A percentile compares a stretch with the other conserved stretches of the same genome.
phyloP scores from a whole-genome alignment of 306 rosid genomes.

The Gastrolobium villosum region DNA sequence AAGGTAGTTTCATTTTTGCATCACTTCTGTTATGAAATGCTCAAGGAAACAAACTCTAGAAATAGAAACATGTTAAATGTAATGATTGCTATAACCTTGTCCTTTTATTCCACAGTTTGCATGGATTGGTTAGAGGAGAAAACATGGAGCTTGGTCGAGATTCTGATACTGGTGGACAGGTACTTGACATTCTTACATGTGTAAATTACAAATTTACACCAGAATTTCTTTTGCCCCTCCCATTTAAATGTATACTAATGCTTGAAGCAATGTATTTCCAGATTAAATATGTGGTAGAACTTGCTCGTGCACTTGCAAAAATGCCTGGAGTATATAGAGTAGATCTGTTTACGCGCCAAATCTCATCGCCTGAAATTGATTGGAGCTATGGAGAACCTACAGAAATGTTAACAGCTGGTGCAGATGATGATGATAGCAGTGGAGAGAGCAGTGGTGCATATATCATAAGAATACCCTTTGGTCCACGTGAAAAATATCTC shows the following conservation, averaged over 20 bases:
- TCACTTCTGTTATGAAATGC: neutral
- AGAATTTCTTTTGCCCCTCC: neutral
- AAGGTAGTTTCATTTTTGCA: neutral
- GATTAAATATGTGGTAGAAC: slow-evolving; percentile 94
- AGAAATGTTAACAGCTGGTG: slow-evolving; percentile 78
- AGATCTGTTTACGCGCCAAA: slow-evolving; percentile 89
- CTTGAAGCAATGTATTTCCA: slow-evolving; percentile 47
- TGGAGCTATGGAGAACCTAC: slow-evolving; percentile 98
- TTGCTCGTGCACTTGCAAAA: slow-evolving; percentile 85
- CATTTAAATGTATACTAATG: slow-evolving; percentile 18
- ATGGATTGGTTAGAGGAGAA: slow-evolving; percentile 78
- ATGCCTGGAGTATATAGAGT: slow-evolving; percentile 95
- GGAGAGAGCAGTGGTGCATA: slow-evolving; percentile 98
- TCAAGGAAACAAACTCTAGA: slow-evolving; percentile 13
- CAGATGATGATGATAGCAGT: slow-evolving; percentile 61
- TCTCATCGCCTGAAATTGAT: slow-evolving; percentile 81
- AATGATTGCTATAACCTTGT: neutral
- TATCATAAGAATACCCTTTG: slow-evolving; percentile 86
- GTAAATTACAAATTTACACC: neutral
- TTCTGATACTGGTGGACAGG: slow-evolving; percentile 99
- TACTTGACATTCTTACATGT: slow-evolving; percentile 41
- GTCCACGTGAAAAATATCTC: slow-evolving; percentile 88
- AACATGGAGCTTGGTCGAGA: slow-evolving; percentile 98
- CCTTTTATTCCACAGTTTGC: slow-evolving; percentile 62
- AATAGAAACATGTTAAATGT: neutral